Conservation (phyloP, 2,329 filamentous ascomycete genomes). For the Aspergillus cejpii region DNA sequence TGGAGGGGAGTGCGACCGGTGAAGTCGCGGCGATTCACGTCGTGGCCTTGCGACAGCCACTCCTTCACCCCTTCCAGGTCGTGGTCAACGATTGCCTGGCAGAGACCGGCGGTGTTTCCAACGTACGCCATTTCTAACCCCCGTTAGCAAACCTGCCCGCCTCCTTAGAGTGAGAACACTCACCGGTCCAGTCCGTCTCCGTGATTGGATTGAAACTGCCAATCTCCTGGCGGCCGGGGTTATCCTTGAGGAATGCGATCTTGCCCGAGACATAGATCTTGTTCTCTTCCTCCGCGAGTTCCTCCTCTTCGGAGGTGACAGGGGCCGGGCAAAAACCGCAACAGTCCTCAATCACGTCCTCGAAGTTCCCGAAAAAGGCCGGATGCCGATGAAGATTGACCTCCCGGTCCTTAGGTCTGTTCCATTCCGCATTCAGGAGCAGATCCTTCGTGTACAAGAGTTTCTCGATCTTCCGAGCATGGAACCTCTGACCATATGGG, state of each 20-base stretch:
- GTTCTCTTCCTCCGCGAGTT: conserved; percentile 62
- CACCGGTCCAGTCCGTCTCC: conserved; percentile 69
- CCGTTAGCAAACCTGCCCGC: not conserved
- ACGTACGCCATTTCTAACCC: conserved; percentile 74
- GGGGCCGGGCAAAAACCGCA: conserved; percentile 71
- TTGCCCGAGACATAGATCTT: conserved; percentile 71
- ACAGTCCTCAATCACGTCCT: conserved; percentile 72
- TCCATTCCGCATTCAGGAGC: conserved; percentile 81
- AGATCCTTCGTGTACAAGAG: conserved; percentile 75
- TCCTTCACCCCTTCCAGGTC: conserved; percentile 64
- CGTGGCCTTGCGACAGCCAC: conserved; percentile 63
- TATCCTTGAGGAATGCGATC: conserved; percentile 68
- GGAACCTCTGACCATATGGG: conserved; percentile 35
- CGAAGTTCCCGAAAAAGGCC: conserved; percentile 70
- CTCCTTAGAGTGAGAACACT: not conserved
- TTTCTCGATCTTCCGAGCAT: conserved; percentile 61
- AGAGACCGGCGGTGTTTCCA: conserved; percentile 68
- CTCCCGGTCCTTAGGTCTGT: conserved; percentile 64
- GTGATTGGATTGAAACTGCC: conserved; percentile 73
- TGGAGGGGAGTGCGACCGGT: conserved; percentile 74
- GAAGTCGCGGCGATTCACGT: conserved; percentile 68
- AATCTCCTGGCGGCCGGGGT: conserved; percentile 69
- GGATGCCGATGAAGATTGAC: conserved; percentile 77
- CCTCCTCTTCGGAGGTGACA: conserved; percentile 62
- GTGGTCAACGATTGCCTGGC: conserved; percentile 70